phyloP scores from a whole-genome alignment of 345 rosid genomes.

The Linum tenue region DNA sequence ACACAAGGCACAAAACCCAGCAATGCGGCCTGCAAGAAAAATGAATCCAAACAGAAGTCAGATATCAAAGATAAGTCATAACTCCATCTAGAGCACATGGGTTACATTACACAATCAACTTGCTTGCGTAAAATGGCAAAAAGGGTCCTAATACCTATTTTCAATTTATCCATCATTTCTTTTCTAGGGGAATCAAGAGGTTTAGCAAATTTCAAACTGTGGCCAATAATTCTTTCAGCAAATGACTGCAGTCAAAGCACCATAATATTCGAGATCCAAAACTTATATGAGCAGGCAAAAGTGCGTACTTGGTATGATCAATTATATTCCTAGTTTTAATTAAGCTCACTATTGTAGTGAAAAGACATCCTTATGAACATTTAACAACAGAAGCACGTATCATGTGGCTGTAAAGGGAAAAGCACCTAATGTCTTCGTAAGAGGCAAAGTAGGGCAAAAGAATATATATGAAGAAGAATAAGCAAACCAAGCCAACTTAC shows the following conservation, averaged over 20 bases:
- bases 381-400: no score
- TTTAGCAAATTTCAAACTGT: no score
- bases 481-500: constrained; percentile 35
- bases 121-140: background rate
- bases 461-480: background rate
- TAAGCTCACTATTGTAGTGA: background rate
- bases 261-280: background rate
- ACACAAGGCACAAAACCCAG: constrained; percentile 95
- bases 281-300: background rate
- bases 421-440: background rate
- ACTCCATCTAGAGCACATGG: background rate
- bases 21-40: constrained; percentile 57
- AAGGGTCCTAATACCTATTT: background rate
- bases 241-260: no score
- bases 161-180: background rate
- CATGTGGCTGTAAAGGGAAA: no score
- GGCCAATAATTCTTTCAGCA: background rate
- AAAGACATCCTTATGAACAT: no score
- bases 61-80: background rate
- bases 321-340: no score
- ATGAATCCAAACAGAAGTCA: constrained; percentile 8
- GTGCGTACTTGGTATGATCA: background rate
- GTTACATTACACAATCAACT: background rate
- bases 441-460: background rate
- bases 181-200: background rate